Evolutionary conservation across 495 filamentous ascomycete genomes (phyloP), one percentile per base, ranked within the genome.

Genomic region (Penicillium herquei): DNA sequence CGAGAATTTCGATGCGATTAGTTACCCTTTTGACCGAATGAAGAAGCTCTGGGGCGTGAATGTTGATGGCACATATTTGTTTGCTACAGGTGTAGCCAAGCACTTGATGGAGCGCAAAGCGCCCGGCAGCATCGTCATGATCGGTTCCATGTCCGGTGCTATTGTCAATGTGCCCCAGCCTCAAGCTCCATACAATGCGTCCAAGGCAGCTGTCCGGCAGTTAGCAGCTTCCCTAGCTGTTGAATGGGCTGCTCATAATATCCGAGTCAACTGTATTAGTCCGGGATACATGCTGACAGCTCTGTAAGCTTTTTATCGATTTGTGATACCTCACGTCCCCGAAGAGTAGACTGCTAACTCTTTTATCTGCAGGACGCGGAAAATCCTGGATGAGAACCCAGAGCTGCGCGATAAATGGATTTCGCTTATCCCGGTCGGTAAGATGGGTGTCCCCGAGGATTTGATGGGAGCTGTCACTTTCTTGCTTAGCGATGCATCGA

Each of bases 141-240:
- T 97, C 61, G 92, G 91, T 13, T 91, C 87, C 80, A 97, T 98
- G 94, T 91, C 86, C 33, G 92, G 91, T 40, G 71, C 85, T 35
- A 90, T 97, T 59, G 92, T 97, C 66, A 97, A 97, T 56, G 85
- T 97, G 6, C 93, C 93, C 3, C 93, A 98, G 70, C 91, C 91
- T 6, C 93, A 97, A 68, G 87, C 89, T 63, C 91, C 92, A 0
- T 96, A 96, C 68, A 96, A 96, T 65, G 90, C 86, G 1, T 81
- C 91, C 52, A 96, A 96, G 67, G 92, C 92, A 5, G 92, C 91
- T 0, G 90, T 96, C 30, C 78, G 90, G 26, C 92, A 96, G 65
- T 73, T 96, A 41, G 88, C 87, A 10, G 79, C 85, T 16, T 90
- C 84, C 40, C 77, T 96, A 33, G 89, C 89, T 32, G 92, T 96